Percentiles rank a stretch among this genome's conserved stretches.
phyloP scores from a whole-genome alignment of 805 yeast species.

The Ogataea zsoltii region DNA sequence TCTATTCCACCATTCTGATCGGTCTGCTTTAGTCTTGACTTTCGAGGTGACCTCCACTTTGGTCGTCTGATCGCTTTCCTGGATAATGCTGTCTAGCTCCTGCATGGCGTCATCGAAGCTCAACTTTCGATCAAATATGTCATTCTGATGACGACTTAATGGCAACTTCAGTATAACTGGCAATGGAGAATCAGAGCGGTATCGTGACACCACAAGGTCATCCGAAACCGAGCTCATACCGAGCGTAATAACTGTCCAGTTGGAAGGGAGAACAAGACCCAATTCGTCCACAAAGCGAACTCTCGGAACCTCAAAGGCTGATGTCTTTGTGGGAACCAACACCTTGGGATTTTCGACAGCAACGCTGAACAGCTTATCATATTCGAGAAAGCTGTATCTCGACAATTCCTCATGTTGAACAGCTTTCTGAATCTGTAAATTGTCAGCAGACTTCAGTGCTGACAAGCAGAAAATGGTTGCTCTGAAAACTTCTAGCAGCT shows the following conservation, averaged over 20 bases:
- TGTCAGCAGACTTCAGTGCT: conserved; percentile 23
- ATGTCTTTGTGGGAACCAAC: conserved; percentile 19
- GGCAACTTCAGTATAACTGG: conserved; percentile 57
- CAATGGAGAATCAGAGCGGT: conserved; percentile 7
- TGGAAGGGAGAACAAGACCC: conserved; percentile 38
- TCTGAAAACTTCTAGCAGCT: conserved; percentile 15
- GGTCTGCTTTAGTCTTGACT: conserved; percentile 57
- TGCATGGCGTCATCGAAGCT: conserved; percentile 19
- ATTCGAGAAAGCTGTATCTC: conserved; percentile 27
- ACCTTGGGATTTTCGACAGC: conserved; percentile 17
- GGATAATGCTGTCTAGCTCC: conserved; percentile 53
- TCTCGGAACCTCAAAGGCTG: too few species aligned
- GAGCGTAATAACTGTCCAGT: conserved; percentile 61
- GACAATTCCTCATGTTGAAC: conserved; percentile 27
- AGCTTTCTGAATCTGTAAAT: conserved; percentile 19
- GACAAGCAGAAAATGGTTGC: conserved; percentile 24
- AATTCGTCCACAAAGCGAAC: conserved; percentile 6
- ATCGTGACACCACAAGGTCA: conserved; percentile 47
- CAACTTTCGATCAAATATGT: not conserved
- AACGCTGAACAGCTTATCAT: conserved; percentile 28
- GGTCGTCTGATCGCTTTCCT: conserved; percentile 62
- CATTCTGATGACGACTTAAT: conserved; percentile 42
- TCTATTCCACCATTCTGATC: conserved; percentile 76
- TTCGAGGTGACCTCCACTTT: conserved; percentile 49
- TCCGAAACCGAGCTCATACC: conserved; percentile 61